Conservation (phyloP, 2,329 filamentous ascomycete species). For the Aspergillus sp. region DNA sequence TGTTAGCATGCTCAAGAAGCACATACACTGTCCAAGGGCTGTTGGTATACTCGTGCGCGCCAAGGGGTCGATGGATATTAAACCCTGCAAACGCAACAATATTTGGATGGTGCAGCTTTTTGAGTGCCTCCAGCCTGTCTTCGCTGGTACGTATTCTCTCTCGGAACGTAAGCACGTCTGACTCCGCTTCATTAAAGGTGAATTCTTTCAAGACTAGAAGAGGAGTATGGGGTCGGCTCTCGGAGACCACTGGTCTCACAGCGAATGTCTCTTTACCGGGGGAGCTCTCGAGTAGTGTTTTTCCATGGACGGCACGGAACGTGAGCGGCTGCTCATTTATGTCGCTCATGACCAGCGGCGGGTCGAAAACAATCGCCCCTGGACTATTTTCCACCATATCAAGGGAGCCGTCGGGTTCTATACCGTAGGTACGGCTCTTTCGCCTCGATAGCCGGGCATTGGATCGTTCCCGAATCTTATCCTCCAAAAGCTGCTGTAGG, state of each 20-base stretch:
- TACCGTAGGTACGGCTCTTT: slow-evolving; percentile 28
- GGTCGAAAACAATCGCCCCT: slow-evolving; percentile 34
- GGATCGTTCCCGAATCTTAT: slow-evolving; percentile 31
- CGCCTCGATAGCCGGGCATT: slow-evolving; percentile 29
- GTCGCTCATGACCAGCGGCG: slow-evolving; percentile 48
- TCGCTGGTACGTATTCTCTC: slow-evolving; percentile 70
- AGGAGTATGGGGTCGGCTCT: slow-evolving; percentile 47
- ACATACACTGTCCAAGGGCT: slow-evolving; percentile 62
- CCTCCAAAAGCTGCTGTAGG: slow-evolving; percentile 29
- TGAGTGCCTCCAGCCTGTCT: slow-evolving; percentile 63
- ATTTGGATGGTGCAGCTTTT: slow-evolving; percentile 64
- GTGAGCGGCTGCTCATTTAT: slow-evolving; percentile 52
- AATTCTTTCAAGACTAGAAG: slow-evolving; percentile 67
- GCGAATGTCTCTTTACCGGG: slow-evolving; percentile 56
- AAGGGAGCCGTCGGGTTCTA: slow-evolving; percentile 19
- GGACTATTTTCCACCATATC: slow-evolving; percentile 26
- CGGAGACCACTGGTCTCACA: slow-evolving; percentile 57
- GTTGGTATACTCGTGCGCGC: slow-evolving; percentile 30
- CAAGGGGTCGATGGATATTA: slow-evolving; percentile 54
- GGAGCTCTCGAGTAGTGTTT: slow-evolving; percentile 56
- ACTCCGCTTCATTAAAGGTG: slow-evolving; percentile 47
- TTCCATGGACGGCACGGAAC: slow-evolving; percentile 64
- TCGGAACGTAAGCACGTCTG: slow-evolving; percentile 57
- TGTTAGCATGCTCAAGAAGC: slow-evolving; percentile 67
- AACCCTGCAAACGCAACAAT: slow-evolving; percentile 74